Evolutionary conservation across 768 basidiomycete genomes (phyloP).

Genomic region (Chlorophyllum brunneum): DNA sequence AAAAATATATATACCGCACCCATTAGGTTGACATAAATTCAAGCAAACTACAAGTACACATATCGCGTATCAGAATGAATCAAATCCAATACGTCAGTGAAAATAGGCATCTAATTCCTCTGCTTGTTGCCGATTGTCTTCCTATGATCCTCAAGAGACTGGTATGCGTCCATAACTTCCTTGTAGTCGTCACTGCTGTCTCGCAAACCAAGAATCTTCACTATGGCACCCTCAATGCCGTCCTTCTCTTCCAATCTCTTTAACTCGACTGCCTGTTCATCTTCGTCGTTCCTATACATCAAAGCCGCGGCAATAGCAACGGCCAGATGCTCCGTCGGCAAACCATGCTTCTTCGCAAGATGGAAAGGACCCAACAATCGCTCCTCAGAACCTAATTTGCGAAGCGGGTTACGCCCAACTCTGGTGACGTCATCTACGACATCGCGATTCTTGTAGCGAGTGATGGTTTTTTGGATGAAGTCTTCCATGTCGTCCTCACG

Average conservation of each 20-base stretch:
- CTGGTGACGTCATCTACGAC: conserved; percentile 6
- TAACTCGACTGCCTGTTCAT: conserved; percentile 6
- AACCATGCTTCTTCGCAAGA: conserved; percentile 2
- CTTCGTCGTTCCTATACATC: conserved; percentile 9
- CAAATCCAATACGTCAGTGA: not conserved
- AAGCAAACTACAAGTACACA: too few species aligned
- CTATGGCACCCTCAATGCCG: not conserved
- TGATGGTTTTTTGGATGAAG: conserved; percentile 9
- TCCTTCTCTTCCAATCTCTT: not conserved
- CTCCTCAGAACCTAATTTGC: conserved; percentile 1
- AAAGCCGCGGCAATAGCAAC: conserved; percentile 4
- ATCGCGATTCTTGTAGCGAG: conserved; percentile 4
- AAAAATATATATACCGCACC: too few species aligned
- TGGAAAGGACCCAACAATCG: conserved; percentile 5
- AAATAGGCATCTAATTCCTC: not conserved
- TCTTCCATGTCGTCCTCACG: not conserved
- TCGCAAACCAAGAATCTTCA: conserved; percentile 1
- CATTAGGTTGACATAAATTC: too few species aligned
- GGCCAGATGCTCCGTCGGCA: not conserved
- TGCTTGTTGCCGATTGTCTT: not conserved
- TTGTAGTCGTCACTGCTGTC: not conserved
- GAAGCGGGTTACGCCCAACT: conserved; percentile 7
- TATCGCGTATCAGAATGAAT: too few species aligned
- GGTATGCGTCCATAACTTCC: conserved; percentile 5
- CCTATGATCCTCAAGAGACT: not conserved